Conservation (phyloP, 2,329 filamentous ascomycete species). For the Botryotinia convoluta region DNA sequence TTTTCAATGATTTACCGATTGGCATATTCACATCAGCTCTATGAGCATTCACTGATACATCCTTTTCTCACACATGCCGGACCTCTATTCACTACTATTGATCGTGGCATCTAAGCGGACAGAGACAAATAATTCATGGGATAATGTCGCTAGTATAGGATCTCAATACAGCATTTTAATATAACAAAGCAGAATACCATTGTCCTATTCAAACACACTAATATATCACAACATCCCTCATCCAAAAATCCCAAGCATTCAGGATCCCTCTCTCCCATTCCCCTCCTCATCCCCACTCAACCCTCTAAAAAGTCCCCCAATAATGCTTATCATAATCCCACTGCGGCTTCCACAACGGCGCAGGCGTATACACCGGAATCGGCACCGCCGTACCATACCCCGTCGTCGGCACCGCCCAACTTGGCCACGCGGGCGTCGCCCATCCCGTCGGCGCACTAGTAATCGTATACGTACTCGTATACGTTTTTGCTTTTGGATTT, state of each 20-base stretch:
- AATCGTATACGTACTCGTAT: slow-evolving; percentile 37
- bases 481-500: slow-evolving; percentile 26
- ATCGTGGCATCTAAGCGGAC: background rate
- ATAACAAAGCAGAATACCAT: background rate
- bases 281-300: background rate
- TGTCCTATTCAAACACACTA: background rate
- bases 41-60: background rate
- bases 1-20: background rate
- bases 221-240: background rate
- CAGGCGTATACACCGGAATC: slow-evolving; percentile 37
- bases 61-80: background rate
- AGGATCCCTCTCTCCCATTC: background rate
- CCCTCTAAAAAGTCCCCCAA: slow-evolving; percentile 16
- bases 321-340: slow-evolving; percentile 19
- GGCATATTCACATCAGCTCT: background rate
- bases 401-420: background rate
- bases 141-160: background rate
- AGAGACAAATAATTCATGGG: background rate
- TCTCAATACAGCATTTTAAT: background rate
- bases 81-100: background rate
- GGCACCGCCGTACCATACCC: slow-evolving; percentile 25
- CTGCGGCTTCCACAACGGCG: slow-evolving; percentile 36
- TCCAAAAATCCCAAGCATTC: background rate
- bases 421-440: slow-evolving; percentile 27
- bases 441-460: slow-evolving; percentile 36